A percentile compares a stretch with the other conserved stretches of the same genome.
Evolutionary conservation across 2,329 filamentous ascomycete genomes (phyloP).

Genomic region (Lecanosticta acicola): DNA sequence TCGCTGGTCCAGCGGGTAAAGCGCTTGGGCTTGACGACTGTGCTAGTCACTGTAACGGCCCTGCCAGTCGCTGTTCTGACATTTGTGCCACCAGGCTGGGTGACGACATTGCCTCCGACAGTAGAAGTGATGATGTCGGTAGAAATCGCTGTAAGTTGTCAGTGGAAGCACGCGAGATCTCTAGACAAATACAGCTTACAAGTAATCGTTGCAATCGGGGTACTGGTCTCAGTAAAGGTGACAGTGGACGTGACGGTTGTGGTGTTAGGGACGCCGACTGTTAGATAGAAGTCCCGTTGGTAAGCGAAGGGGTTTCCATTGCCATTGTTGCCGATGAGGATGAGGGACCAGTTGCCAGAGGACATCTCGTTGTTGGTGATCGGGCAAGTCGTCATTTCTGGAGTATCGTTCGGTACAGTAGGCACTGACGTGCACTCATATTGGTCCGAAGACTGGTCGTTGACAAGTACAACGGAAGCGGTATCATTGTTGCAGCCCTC

Average conservation of each 20-base stretch:
- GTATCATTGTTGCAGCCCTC: slow-evolving; percentile 37
- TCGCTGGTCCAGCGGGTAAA: slow-evolving; percentile 23
- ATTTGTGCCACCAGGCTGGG: slow-evolving; percentile 11
- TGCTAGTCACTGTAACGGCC: slow-evolving; percentile 30
- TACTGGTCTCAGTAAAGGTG: slow-evolving; percentile 24
- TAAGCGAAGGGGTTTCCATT: slow-evolving; percentile 40
- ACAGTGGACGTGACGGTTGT: slow-evolving; percentile 16
- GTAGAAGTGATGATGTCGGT: neutral
- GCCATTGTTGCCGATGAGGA: slow-evolving; percentile 41
- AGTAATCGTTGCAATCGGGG: slow-evolving; percentile 13
- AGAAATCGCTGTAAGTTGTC: slow-evolving; percentile 2
- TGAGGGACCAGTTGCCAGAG: slow-evolving; percentile 40
- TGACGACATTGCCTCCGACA: neutral
- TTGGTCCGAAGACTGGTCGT: slow-evolving; percentile 37
- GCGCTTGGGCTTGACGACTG: no score
- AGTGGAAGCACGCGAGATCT: slow-evolving; percentile 4
- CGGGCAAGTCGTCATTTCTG: slow-evolving; percentile 23
- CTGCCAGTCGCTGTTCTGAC: slow-evolving; percentile 28
- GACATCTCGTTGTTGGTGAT: slow-evolving; percentile 39
- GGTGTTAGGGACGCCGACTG: slow-evolving; percentile 27
- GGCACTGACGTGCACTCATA: slow-evolving; percentile 9
- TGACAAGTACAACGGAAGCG: slow-evolving; percentile 40
- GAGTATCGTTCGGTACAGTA: slow-evolving; percentile 4
- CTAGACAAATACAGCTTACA: slow-evolving; percentile 2
- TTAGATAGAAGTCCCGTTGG: slow-evolving; percentile 37